A percentile compares a stretch with the other conserved stretches of the same genome.
phyloP scores from a whole-genome alignment of 164 flowering plant genomes.

The Vitis riparia region DNA sequence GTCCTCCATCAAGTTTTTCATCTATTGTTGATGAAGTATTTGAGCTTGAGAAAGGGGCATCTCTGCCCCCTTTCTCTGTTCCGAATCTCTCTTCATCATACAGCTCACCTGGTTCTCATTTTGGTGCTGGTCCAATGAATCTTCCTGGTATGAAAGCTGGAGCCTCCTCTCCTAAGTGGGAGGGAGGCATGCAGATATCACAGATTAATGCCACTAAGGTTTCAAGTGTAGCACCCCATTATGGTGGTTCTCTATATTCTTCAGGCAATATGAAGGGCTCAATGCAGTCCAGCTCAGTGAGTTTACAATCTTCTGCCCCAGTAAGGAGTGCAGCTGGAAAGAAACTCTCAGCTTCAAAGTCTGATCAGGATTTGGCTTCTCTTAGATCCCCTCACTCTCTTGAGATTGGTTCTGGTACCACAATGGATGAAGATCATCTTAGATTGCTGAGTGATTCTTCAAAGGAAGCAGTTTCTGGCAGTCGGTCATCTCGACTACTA shows the following conservation, averaged over 20 bases:
- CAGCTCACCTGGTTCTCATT: constrained; percentile 45
- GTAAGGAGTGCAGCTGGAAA: constrained; percentile 48
- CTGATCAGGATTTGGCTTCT: constrained; percentile 86
- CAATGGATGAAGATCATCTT: constrained; percentile 66
- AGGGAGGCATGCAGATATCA: constrained; percentile 46
- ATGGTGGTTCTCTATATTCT: constrained; percentile 40
- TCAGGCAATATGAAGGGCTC: constrained; percentile 55
- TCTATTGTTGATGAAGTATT: constrained; percentile 86
- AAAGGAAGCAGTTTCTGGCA: constrained; percentile 40
- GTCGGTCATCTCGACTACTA: constrained; percentile 44
- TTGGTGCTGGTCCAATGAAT: constrained; percentile 44
- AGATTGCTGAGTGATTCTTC: constrained; percentile 49
- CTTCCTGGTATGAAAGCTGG: constrained; percentile 46
- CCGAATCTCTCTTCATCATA: constrained; percentile 44
- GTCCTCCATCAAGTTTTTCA: constrained; percentile 60
- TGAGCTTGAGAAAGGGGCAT: constrained; percentile 75
- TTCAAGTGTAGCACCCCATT: constrained; percentile 29
- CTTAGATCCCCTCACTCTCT: constrained; percentile 67
- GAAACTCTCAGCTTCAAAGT: constrained; percentile 70
- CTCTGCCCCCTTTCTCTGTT: constrained; percentile 33
- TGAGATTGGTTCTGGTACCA: constrained; percentile 42
- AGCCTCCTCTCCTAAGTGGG: constrained; percentile 64
- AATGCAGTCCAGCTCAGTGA: constrained; percentile 48
- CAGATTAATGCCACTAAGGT: constrained; percentile 35
- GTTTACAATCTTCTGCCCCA: constrained; percentile 49